Evolutionary conservation across 2,329 filamentous ascomycete species (phyloP).

Genomic region (Colletotrichum sp.): DNA sequence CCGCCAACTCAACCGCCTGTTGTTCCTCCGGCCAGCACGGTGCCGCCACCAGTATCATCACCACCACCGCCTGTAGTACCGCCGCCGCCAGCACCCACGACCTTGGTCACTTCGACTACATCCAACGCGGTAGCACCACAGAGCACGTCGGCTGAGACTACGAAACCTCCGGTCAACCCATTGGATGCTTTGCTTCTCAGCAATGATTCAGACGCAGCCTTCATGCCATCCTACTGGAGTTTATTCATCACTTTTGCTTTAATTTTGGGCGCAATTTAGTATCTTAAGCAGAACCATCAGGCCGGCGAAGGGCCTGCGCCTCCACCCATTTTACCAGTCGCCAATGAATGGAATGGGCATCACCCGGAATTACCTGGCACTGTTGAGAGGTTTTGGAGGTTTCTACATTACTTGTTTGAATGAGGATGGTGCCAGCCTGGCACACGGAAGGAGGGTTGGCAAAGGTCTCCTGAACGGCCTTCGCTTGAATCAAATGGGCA

Average conservation of each 20-base stretch:
- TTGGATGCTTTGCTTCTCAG: slow-evolving; percentile 11
- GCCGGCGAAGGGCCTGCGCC: no score
- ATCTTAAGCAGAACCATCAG: fast-evolving
- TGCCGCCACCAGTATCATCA: background rate
- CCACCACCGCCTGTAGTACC: background rate
- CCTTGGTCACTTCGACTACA: background rate
- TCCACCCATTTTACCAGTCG: background rate
- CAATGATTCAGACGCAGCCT: background rate
- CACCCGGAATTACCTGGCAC: background rate
- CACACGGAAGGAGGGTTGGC: background rate
- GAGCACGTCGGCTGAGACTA: background rate
- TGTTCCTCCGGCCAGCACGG: background rate
- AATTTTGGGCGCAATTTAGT: background rate
- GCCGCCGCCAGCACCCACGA: background rate
- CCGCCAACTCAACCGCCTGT: background rate
- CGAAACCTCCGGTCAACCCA: slow-evolving; percentile 3
- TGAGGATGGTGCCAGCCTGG: background rate
- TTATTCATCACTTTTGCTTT: background rate
- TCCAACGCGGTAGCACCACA: background rate
- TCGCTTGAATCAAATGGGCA: background rate
- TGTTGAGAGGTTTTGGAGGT: background rate
- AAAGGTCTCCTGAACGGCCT: background rate
- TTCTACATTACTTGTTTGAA: background rate
- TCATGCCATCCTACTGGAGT: background rate
- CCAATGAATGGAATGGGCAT: background rate